These are phyloP conservation scores for Ascomycota sp. DNA, from an alignment of 2,329 filamentous ascomycete species.

Conservation along the genomic window DNA sequence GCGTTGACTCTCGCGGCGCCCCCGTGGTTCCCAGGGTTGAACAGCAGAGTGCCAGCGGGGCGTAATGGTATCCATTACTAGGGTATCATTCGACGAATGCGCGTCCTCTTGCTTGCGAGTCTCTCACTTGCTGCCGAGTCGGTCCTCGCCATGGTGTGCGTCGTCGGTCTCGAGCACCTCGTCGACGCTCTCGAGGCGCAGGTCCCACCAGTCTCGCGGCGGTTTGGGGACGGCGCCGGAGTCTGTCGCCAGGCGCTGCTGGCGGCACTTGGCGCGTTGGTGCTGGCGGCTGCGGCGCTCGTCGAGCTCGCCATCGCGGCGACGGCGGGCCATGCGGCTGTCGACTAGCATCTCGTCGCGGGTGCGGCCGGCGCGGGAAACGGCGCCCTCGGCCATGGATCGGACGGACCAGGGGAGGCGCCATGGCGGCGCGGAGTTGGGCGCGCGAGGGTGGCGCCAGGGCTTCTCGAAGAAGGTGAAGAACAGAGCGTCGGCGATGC, in stretches of 20 bases:
- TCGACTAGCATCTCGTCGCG: slow-evolving; percentile 30
- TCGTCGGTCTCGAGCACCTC: not conserved
- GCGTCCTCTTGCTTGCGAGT: not conserved
- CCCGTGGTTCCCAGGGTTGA: no score
- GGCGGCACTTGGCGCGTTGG: slow-evolving; percentile 8
- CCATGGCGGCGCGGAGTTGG: slow-evolving; percentile 1
- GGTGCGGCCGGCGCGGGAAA: slow-evolving; percentile 18
- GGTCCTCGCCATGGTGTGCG: not conserved
- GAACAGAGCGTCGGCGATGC: slow-evolving; percentile 42
- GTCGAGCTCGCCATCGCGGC: slow-evolving; percentile 24
- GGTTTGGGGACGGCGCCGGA: not conserved
- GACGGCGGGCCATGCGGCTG: slow-evolving; percentile 21
- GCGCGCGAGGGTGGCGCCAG: slow-evolving; percentile 22
- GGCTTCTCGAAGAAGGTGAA: slow-evolving; percentile 50
- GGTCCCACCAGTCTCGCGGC: slow-evolving; percentile 11
- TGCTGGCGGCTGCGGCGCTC: slow-evolving; percentile 10
- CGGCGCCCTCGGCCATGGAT: slow-evolving; percentile 1
- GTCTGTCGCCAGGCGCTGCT: slow-evolving; percentile 4
- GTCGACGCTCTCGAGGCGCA: slow-evolving; percentile 2
- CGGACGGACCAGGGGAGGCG: not conserved
- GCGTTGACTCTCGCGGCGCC: no score
- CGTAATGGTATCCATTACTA: not conserved
- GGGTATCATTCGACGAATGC: no score
- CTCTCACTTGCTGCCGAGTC: not conserved
- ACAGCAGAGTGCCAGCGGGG: no score